Evolutionary conservation across 306 rosid species (phyloP).

Genomic region (Morella rubra): DNA sequence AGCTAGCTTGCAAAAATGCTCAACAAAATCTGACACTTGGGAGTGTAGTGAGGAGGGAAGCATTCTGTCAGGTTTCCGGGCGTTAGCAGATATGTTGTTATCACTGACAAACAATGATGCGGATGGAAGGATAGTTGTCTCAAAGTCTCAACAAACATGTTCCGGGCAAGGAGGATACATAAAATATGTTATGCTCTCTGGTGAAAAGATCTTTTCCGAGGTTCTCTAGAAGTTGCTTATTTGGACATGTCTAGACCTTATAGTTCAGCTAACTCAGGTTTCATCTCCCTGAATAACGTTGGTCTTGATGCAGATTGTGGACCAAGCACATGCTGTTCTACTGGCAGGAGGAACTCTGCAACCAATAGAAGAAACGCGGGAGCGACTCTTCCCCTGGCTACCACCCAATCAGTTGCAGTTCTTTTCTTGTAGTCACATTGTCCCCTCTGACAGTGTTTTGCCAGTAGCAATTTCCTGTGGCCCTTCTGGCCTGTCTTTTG

Average conservation of each 20-base stretch:
- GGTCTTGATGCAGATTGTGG: conserved; percentile 60
- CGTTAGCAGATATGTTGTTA: conserved; percentile 62
- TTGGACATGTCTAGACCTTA: conserved; percentile 13
- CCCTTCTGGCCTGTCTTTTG: conserved; percentile 77
- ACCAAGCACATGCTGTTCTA: conserved; percentile 83
- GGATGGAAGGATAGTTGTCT: conserved; percentile 85
- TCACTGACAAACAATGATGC: conserved; percentile 74
- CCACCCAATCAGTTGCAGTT: conserved; percentile 61
- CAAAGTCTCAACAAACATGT: conserved; percentile 49
- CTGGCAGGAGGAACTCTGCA: conserved; percentile 93
- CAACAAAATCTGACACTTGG: conserved; percentile 19
- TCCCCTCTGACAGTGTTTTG: conserved; percentile 81
- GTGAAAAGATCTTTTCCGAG: conserved; percentile 90
- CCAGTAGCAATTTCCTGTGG: conserved; percentile 85
- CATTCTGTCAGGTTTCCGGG: conserved; percentile 74
- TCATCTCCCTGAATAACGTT: conserved; percentile 21
- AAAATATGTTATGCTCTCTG: conserved; percentile 88
- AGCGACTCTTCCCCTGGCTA: conserved; percentile 81
- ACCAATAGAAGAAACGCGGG: conserved; percentile 92
- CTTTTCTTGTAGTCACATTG: conserved; percentile 88
- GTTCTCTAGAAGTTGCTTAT: conserved; percentile 43
- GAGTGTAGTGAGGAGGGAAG: conserved; percentile 60
- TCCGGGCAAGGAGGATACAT: conserved; percentile 58
- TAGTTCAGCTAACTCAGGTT: conserved; percentile 1
- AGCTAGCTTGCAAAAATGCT: conserved; percentile 39